These are phyloP conservation scores for Taxillus chinensis DNA, from an alignment of 164 flowering plant species.

Conservation along the genomic window DNA sequence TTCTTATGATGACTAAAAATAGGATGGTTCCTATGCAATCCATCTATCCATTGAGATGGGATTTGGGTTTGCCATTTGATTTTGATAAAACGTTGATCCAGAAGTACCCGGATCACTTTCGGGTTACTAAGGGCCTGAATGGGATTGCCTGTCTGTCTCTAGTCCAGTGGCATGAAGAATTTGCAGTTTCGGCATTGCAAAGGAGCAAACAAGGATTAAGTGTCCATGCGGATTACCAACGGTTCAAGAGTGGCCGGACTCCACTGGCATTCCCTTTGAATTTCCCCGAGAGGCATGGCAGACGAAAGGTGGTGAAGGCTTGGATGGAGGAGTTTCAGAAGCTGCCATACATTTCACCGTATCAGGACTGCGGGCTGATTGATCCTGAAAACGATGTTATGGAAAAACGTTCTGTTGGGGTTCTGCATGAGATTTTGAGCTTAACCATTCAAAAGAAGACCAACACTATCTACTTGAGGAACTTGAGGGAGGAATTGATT, in stretches of 20 bases:
- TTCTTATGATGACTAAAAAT: constrained; percentile 62
- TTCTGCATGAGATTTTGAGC: constrained; percentile 79
- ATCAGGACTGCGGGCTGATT: constrained; percentile 61
- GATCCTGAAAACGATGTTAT: constrained; percentile 79
- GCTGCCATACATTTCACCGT: constrained; percentile 87
- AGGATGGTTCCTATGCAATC: constrained; percentile 42
- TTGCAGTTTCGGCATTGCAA: constrained; percentile 64
- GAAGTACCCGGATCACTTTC: constrained; percentile 54
- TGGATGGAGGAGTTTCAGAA: constrained; percentile 98
- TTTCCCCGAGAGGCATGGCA: constrained; percentile 82
- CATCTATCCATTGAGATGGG: constrained; percentile 64
- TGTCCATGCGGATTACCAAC: constrained; percentile 24
- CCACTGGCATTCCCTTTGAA: constrained; percentile 66
- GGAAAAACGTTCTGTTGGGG: constrained; percentile 94
- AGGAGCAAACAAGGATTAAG: constrained; percentile 27
- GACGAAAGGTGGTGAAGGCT: constrained; percentile 66
- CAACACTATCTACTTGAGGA: constrained; percentile 79
- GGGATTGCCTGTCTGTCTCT: constrained; percentile 50
- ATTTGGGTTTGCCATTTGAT: constrained; percentile 73
- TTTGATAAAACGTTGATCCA: constrained; percentile 38
- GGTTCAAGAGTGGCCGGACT: constrained; percentile 50
- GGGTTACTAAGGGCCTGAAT: constrained; percentile 34
- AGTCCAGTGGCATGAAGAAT: constrained; percentile 51
- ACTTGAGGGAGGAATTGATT: constrained; percentile 71
- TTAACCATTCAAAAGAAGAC: constrained; percentile 89